phyloP scores from a whole-genome alignment of 169 alveolate species.

The Eimeria sp. region DNA sequence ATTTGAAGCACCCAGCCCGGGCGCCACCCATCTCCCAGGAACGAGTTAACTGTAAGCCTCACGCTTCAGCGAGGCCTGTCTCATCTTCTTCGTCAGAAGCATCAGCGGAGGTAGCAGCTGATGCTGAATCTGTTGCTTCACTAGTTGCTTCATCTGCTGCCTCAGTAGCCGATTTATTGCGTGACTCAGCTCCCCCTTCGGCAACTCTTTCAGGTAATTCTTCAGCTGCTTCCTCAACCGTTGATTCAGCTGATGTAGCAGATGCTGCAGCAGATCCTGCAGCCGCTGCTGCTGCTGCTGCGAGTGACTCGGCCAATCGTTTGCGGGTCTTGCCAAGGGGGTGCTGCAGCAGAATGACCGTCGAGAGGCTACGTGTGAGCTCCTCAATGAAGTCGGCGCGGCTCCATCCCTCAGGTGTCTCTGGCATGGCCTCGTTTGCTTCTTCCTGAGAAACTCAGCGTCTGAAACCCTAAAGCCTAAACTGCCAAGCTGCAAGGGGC shows the following conservation, averaged over 20 bases:
- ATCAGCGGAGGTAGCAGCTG: conserved; percentile 22
- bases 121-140: conserved; percentile 18
- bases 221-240: conserved; percentile 2
- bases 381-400: conserved; percentile 1
- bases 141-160: background rate
- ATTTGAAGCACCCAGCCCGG: background rate
- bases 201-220: background rate
- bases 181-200: conserved; percentile 14
- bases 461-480: conserved; percentile 5
- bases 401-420: conserved; percentile 49
- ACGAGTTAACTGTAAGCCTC: background rate
- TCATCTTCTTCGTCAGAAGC: conserved; percentile 53
- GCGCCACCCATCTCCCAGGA: background rate
- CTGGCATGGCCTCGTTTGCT: conserved; percentile 24
- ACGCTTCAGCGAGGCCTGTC: conserved; percentile 71
- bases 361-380: conserved; percentile 17
- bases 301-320: conserved; percentile 41
- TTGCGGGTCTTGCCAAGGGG: conserved; percentile 64
- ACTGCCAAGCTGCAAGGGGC: background rate
- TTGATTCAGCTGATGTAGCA: background rate
- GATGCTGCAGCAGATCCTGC: background rate
- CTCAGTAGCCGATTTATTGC: background rate
- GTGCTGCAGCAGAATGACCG: conserved; percentile 45
- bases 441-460: conserved; percentile 36
- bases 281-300: conserved; percentile 57